These are phyloP conservation scores for Fusarium sp. DNA, from an alignment of 2,329 filamentous ascomycete genomes.

Conservation along the genomic window DNA sequence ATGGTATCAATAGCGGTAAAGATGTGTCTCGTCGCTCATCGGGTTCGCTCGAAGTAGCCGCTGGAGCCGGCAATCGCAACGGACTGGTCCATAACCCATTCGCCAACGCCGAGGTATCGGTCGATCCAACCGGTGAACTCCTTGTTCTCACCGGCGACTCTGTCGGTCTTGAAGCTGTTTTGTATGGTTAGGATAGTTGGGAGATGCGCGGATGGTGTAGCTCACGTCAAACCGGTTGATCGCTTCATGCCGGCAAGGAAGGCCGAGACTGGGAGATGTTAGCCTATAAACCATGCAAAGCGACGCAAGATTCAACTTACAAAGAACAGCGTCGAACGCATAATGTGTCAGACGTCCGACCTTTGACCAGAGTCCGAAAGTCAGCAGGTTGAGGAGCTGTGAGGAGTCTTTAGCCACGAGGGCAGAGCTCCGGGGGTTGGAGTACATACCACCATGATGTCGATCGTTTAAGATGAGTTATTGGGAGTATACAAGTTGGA, in stretches of 20 bases:
- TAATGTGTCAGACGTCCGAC: slow-evolving; percentile 93
- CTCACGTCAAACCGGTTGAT: slow-evolving; percentile 97
- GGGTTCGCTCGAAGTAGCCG: slow-evolving; percentile 89
- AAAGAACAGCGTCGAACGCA: slow-evolving; percentile 92
- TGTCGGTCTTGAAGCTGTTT: slow-evolving; percentile 86
- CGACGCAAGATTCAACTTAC: slow-evolving; percentile 63
- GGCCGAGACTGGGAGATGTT: slow-evolving; percentile 77
- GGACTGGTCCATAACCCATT: slow-evolving; percentile 98
- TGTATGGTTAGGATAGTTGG: slow-evolving; percentile 36
- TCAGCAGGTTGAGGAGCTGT: slow-evolving; percentile 74
- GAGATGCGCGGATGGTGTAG: slow-evolving; percentile 45
- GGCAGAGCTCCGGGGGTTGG: slow-evolving; percentile 31
- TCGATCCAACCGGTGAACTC: slow-evolving; percentile 89
- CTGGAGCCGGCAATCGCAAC: slow-evolving; percentile 90
- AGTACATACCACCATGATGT: slow-evolving; percentile 51
- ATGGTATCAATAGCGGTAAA: slow-evolving; percentile 32
- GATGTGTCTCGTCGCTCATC: slow-evolving; percentile 59
- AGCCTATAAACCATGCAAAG: neutral
- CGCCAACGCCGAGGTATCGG: slow-evolving; percentile 92
- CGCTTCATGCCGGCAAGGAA: slow-evolving; percentile 97
- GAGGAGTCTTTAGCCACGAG: slow-evolving; percentile 51
- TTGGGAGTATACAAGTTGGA: slow-evolving; percentile 1
- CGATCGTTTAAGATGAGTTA: neutral
- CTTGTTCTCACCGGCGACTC: slow-evolving; percentile 81
- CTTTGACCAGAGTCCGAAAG: slow-evolving; percentile 78